phyloP scores from a whole-genome alignment of 305 asterid genomes.

The Fraxinus velutina region DNA sequence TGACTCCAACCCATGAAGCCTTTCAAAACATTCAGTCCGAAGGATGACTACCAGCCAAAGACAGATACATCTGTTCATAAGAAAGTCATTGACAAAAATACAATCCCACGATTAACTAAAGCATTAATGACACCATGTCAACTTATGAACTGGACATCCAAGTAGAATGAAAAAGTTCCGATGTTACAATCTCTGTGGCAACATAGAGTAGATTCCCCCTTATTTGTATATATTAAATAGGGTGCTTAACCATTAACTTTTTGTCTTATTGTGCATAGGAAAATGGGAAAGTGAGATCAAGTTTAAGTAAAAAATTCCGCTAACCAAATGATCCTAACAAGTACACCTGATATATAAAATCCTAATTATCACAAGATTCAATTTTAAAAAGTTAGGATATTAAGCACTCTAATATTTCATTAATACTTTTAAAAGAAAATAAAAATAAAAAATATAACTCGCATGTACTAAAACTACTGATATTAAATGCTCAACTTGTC shows the following conservation, averaged over 20 bases:
- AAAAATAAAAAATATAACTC: not conserved
- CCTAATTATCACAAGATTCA: not conserved
- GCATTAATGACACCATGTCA: not conserved
- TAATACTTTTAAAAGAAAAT: not conserved
- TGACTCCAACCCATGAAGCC: not conserved
- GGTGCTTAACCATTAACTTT: not conserved
- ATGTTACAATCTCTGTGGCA: not conserved
- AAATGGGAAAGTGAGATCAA: not conserved
- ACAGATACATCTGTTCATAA: not conserved
- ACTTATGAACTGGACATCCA: not conserved
- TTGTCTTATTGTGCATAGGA: not conserved
- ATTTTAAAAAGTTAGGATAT: not conserved
- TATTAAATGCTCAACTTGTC: not conserved
- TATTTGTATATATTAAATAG: not conserved
- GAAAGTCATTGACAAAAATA: not conserved
- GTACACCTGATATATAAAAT: not conserved
- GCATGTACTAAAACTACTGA: not conserved
- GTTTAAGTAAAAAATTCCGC: not conserved
- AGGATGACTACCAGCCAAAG: not conserved
- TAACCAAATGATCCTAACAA: not conserved
- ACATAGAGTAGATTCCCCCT: not conserved
- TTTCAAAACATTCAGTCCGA: not conserved
- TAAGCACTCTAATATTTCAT: not conserved
- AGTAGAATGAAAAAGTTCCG: not conserved
- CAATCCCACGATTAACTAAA: not conserved